These are phyloP conservation scores for Cornus suecica DNA, from an alignment of 148 eudicot species.

Conservation along the genomic window DNA sequence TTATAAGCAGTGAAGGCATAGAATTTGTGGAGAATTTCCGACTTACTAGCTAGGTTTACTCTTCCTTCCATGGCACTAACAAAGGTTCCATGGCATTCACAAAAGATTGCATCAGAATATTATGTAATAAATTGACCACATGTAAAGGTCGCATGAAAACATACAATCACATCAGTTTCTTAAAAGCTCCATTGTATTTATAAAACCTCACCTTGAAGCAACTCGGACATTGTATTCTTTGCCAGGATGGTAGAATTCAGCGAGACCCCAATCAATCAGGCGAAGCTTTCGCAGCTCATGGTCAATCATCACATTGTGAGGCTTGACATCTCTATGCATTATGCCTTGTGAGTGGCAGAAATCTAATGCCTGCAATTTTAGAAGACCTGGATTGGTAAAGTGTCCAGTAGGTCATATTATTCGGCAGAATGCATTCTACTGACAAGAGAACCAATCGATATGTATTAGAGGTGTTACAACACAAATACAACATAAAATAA, in stretches of 20 bases:
- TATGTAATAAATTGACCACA: not conserved
- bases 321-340: conserved; percentile 46
- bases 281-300: conserved; percentile 42
- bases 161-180: not conserved
- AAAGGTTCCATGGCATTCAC: not conserved
- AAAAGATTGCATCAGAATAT: not conserved
- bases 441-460: not conserved
- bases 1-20: not conserved
- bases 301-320: conserved; percentile 48
- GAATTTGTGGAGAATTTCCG: conserved; percentile 1
- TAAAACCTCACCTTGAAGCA: conserved; percentile 29
- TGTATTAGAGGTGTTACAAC: not conserved
- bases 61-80: too few species aligned
- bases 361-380: conserved; percentile 32
- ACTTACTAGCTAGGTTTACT: not conserved
- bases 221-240: conserved; percentile 46
- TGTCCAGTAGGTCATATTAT: not conserved
- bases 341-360: conserved; percentile 46
- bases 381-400: not conserved
- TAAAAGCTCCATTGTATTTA: not conserved
- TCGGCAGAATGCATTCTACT: not conserved
- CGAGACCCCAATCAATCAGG: conserved; percentile 44
- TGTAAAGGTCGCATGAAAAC: not conserved
- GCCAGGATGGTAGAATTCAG: conserved; percentile 40
- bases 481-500: not conserved